These are phyloP conservation scores for Cystobasidium ongulense DNA, from an alignment of 768 basidiomycete species.

Conservation along the genomic window DNA sequence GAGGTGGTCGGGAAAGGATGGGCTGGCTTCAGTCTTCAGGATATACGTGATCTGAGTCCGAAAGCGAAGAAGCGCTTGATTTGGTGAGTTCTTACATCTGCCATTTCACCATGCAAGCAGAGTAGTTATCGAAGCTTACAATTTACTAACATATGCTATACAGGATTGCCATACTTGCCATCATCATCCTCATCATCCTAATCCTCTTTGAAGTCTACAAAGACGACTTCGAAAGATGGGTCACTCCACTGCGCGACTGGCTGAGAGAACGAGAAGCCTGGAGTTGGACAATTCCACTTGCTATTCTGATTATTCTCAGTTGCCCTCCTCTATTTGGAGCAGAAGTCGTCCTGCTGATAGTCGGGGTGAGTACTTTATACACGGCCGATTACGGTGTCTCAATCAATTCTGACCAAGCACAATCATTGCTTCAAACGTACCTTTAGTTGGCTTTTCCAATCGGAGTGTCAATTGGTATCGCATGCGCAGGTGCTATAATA, in stretches of 20 bases:
- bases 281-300: not conserved
- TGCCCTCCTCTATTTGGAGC: too few relatives aligned
- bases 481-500: conserved; percentile 8
- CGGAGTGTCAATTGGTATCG: not conserved
- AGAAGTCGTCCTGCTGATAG: too few relatives aligned
- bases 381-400: too few relatives aligned
- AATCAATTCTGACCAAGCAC: too few relatives aligned
- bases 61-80: conserved; percentile 8
- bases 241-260: conserved; percentile 1
- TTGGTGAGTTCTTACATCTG: not conserved
- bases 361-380: too few relatives aligned
- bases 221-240: conserved; percentile 9
- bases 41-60: not conserved
- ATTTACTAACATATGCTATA: not conserved
- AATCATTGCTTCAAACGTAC: too few relatives aligned
- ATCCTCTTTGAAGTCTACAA: conserved; percentile 28
- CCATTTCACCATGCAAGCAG: too few relatives aligned
- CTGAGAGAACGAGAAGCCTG: conserved; percentile 1
- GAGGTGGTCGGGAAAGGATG: not conserved
- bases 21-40: not conserved
- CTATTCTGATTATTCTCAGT: not conserved
- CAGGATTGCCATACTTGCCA: not conserved
- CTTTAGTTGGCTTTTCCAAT: not conserved
- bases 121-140: too few relatives aligned
- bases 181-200: not conserved